Conservation (phyloP, 106 monocot species). For the Dioscorea zingiberensis region DNA sequence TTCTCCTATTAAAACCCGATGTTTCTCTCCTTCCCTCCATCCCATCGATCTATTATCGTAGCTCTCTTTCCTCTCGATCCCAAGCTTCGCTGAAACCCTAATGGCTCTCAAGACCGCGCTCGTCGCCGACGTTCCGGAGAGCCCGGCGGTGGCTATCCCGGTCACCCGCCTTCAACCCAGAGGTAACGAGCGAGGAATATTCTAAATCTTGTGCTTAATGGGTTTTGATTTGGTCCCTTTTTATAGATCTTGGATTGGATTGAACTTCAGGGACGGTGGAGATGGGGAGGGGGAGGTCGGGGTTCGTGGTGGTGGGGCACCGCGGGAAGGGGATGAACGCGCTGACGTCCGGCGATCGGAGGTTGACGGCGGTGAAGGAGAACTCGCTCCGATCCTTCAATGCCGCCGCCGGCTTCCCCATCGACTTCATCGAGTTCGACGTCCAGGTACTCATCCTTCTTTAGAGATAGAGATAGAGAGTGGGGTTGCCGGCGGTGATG, state of each 20-base stretch:
- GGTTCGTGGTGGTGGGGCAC: slow-evolving; percentile 77
- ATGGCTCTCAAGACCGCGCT: slow-evolving; percentile 47
- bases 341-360: slow-evolving; percentile 52
- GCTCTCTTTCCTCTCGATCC: no score
- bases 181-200: slow-evolving; percentile 9
- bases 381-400: slow-evolving; percentile 72
- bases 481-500: no score
- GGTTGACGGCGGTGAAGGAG: slow-evolving; percentile 75
- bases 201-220: no score
- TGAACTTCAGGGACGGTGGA: not conserved
- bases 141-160: slow-evolving; percentile 3
- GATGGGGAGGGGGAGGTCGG: slow-evolving; percentile 6
- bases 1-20: no score
- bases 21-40: no score
- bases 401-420: slow-evolving; percentile 57
- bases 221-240: not conserved
- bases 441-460: slow-evolving; percentile 54
- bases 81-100: not conserved
- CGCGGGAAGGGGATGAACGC: slow-evolving; percentile 92
- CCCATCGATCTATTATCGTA: no score
- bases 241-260: no score
- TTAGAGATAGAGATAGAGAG: no score
- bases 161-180: slow-evolving; percentile 16
- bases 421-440: slow-evolving; percentile 95
- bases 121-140: slow-evolving; percentile 46